phyloP scores from a whole-genome alignment of 495 filamentous ascomycete genomes.

The Xylaria castorea region DNA sequence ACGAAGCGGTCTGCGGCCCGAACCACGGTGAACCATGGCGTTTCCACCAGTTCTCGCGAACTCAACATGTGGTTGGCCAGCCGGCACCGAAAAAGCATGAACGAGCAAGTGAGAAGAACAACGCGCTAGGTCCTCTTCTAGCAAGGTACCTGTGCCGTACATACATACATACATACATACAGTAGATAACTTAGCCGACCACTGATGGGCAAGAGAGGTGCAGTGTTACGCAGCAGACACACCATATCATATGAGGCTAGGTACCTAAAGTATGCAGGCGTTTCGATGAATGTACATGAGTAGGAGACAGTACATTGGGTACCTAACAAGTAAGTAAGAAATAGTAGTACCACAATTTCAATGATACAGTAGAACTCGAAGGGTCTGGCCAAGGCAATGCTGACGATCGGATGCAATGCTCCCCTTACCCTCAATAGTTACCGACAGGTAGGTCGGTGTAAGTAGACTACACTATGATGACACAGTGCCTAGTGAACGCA shows the following conservation, averaged over 20 bases:
- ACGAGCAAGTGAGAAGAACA: not conserved
- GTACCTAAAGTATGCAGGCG: not conserved
- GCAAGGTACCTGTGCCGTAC: not conserved
- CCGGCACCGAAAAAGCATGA: slow-evolving; percentile 1
- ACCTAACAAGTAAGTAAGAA: not conserved
- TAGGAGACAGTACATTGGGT: not conserved
- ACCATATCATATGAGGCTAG: not conserved
- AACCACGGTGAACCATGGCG: slow-evolving; percentile 2
- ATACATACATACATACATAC: no score
- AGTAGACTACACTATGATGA: not conserved
- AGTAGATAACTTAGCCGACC: not conserved
- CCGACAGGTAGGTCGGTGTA: not conserved
- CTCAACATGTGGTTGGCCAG: not conserved
- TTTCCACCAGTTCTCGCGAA: not conserved
- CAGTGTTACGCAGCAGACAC: slow-evolving; percentile 4
- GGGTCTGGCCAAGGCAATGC: not conserved
- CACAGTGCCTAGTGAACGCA: not conserved
- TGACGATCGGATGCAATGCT: not conserved
- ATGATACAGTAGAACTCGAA: not conserved
- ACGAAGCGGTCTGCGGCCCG: slow-evolving; percentile 12
- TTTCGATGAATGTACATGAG: not conserved
- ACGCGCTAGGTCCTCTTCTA: not conserved
- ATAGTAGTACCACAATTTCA: not conserved
- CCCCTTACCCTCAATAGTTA: not conserved
- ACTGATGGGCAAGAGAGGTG: slow-evolving; percentile 2